Evolutionary conservation across 1,284 basidiomycete species (phyloP).

Genomic region (Stygiomarasmius scandens): DNA sequence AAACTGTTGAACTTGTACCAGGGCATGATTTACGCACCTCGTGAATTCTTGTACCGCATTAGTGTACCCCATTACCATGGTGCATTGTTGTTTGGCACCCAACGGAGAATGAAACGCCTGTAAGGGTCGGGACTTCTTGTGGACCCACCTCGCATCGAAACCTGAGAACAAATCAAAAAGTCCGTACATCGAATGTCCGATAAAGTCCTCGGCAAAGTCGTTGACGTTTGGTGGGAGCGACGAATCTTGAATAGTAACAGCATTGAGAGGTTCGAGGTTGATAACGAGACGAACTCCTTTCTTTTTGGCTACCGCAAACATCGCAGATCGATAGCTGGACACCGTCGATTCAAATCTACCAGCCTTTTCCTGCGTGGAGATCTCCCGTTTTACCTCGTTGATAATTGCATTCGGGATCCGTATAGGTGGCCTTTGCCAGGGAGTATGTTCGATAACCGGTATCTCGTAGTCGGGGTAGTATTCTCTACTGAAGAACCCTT

Average conservation of each 20-base stretch:
- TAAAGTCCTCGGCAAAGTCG: constrained; percentile 34
- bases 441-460: too few relatives aligned
- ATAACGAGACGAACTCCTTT: constrained; percentile 30
- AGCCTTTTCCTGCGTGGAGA: constrained; percentile 24
- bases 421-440: constrained; percentile 27
- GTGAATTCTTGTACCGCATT: constrained; percentile 30
- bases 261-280: constrained; percentile 35
- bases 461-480: constrained; percentile 38
- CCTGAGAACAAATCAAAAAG: constrained; percentile 27
- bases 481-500: constrained; percentile 30
- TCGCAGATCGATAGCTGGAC: constrained; percentile 30
- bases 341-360: constrained; percentile 33
- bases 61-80: constrained; percentile 5
- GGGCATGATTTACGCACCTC: constrained; percentile 21
- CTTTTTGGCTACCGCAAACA: constrained; percentile 37
- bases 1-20: constrained; percentile 18
- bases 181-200: constrained; percentile 27
- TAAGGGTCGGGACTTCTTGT: background rate
- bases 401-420: constrained; percentile 27
- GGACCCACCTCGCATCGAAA: constrained; percentile 5
- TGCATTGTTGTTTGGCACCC: constrained; percentile 6
- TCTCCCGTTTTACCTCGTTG: constrained; percentile 21
- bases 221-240: constrained; percentile 30
- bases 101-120: constrained; percentile 11
- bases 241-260: constrained; percentile 30